phyloP scores from a whole-genome alignment of 2,329 filamentous ascomycete species.

The Phaeosphaeriaceae sp. region DNA sequence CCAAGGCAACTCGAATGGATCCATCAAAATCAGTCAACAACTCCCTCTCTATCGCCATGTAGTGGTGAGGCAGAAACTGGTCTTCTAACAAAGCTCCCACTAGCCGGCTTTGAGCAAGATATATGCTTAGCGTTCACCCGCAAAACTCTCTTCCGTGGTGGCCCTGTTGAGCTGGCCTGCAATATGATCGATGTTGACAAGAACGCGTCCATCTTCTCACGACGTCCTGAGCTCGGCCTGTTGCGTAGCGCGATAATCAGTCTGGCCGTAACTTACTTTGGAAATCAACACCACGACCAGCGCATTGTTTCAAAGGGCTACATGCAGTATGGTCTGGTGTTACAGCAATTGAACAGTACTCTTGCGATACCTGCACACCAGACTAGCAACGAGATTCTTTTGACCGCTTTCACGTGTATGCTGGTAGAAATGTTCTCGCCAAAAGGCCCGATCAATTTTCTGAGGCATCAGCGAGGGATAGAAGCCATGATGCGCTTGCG shows the following conservation, averaged over 20 bases:
- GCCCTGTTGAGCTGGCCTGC: conserved; percentile 33
- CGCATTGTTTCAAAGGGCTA: conserved; percentile 29
- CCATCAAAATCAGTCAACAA: conserved; percentile 14
- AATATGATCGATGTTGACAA: conserved; percentile 22
- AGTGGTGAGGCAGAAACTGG: background rate
- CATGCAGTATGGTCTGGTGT: conserved; percentile 29
- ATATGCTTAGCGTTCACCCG: conserved; percentile 37
- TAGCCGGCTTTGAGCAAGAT: conserved; percentile 30
- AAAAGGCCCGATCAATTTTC: conserved; percentile 32
- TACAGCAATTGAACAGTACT: conserved; percentile 30
- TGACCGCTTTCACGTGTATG: conserved; percentile 34
- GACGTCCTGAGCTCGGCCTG: conserved; percentile 22
- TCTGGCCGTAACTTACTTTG: conserved; percentile 34
- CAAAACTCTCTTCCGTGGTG: conserved; percentile 32
- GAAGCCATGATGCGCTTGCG: conserved; percentile 33
- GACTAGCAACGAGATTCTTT: conserved; percentile 31
- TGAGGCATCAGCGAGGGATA: conserved; percentile 37
- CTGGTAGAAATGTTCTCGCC: conserved; percentile 39
- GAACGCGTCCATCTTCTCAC: background rate
- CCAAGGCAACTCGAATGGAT: conserved; percentile 35
- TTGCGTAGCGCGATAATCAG: conserved; percentile 32
- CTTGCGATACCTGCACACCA: conserved; percentile 24
- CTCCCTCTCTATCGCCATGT: background rate
- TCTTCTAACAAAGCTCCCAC: conserved; percentile 16
- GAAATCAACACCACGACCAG: conserved; percentile 29